A percentile compares a stretch with the other conserved stretches of the same genome.
Evolutionary conservation across 306 rosid genomes (phyloP).

Genomic region (Rosa rugosa): DNA sequence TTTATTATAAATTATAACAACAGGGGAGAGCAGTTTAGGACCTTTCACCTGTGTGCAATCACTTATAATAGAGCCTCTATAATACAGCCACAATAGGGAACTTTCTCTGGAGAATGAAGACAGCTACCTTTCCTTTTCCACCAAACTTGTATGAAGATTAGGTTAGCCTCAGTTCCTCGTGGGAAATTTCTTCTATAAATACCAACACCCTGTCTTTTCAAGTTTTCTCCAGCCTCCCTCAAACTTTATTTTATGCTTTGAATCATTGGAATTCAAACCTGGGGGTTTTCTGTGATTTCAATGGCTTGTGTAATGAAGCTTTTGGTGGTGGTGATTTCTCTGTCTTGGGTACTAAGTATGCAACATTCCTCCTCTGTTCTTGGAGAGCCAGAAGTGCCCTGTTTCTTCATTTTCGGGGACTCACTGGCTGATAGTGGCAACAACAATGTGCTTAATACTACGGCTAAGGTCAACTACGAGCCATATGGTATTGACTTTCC

Average conservation of each 20-base stretch:
- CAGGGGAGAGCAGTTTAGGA: too few relatives aligned
- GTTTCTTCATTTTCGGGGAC: slow-evolving; percentile 57
- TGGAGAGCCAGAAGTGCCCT: slow-evolving; percentile 27
- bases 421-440: slow-evolving; percentile 57
- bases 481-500: slow-evolving; percentile 67
- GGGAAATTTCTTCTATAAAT: neutral
- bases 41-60: too few relatives aligned
- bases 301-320: neutral
- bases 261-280: neutral
- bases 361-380: neutral
- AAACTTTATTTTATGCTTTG: neutral
- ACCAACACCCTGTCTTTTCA: neutral
- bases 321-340: neutral
- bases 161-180: neutral
- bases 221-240: neutral
- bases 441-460: slow-evolving; percentile 39
- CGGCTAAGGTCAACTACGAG: slow-evolving; percentile 28
- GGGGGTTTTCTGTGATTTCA: neutral
- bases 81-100: neutral
- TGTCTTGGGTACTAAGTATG: neutral
- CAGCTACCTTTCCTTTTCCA: slow-evolving; percentile 1
- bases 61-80: too few relatives aligned
- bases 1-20: too few relatives aligned
- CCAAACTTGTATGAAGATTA: neutral
- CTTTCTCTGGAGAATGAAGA: neutral